Percentiles rank a stretch among this genome's conserved stretches.
phyloP scores from a whole-genome alignment of 2,329 filamentous ascomycete species.

The Monilinia aucupariae region DNA sequence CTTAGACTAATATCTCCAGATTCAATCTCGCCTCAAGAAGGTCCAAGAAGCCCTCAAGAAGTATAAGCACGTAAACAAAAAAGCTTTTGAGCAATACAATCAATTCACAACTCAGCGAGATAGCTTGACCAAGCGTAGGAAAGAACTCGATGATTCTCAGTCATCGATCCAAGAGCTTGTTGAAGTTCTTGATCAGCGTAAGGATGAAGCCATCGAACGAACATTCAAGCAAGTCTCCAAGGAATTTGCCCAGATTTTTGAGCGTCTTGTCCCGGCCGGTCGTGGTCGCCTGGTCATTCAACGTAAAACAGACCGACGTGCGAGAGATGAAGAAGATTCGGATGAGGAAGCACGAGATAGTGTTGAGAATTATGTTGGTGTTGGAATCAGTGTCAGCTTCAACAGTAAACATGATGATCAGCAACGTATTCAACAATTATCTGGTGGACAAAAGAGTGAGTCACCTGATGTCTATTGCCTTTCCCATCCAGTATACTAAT shows the following conservation, averaged over 20 bases:
- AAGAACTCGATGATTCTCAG: slow-evolving; percentile 82
- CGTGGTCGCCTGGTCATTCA: slow-evolving; percentile 91
- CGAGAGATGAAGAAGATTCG: slow-evolving; percentile 60
- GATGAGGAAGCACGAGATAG: slow-evolving; percentile 62
- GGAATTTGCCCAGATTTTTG: slow-evolving; percentile 89
- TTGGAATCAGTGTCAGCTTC: slow-evolving; percentile 96
- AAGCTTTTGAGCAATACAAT: slow-evolving; percentile 98
- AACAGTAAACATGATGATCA: slow-evolving; percentile 98
- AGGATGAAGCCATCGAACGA: slow-evolving; percentile 95
- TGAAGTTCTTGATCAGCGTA: slow-evolving; percentile 84
- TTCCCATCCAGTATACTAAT: slow-evolving; percentile 17
- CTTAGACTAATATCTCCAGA: slow-evolving; percentile 21
- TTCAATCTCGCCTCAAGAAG: slow-evolving; percentile 63
- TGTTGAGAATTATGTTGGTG: slow-evolving; percentile 93
- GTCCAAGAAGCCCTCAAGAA: slow-evolving; percentile 92
- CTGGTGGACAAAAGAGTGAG: slow-evolving; percentile 94
- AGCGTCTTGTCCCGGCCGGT: slow-evolving; percentile 89
- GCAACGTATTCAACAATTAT: slow-evolving; percentile 94
- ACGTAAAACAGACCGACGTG: slow-evolving; percentile 70
- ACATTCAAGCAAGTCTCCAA: slow-evolving; percentile 97
- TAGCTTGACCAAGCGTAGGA: slow-evolving; percentile 73
- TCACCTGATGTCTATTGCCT: not conserved
- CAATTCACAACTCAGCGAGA: slow-evolving; percentile 93
- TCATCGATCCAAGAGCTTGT: slow-evolving; percentile 88
- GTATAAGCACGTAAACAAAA: slow-evolving; percentile 98